Percentiles rank a stretch among this genome's conserved stretches.
These are phyloP conservation scores for Neurospora africana DNA, from an alignment of 495 filamentous ascomycete genomes.

Conservation along the genomic window DNA sequence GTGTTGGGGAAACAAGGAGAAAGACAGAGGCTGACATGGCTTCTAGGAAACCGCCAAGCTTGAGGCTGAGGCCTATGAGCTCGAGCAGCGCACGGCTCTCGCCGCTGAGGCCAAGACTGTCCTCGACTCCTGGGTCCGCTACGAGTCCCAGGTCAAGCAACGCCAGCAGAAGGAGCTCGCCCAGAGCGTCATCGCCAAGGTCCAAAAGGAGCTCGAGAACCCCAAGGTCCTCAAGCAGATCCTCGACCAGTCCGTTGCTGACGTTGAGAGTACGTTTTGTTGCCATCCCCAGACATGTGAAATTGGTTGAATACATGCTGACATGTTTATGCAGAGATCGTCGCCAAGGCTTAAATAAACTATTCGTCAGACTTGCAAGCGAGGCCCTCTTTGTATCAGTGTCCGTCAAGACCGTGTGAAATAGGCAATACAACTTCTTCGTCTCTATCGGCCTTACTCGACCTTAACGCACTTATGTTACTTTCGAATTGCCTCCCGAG, in stretches of 20 bases:
- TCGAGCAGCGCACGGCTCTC: conserved; percentile 87
- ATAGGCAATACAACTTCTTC: conserved; percentile 29
- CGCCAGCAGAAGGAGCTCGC: conserved; percentile 94
- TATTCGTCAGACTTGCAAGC: conserved; percentile 27
- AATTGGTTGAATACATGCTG: conserved; percentile 6
- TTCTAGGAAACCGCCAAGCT: conserved; percentile 87
- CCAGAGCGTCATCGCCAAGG: conserved; percentile 85
- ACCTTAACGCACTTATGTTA: neutral
- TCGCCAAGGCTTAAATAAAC: conserved; percentile 40
- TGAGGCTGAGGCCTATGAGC: conserved; percentile 90
- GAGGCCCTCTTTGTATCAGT: conserved; percentile 38
- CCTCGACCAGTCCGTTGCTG: conserved; percentile 83
- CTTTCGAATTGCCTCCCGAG: neutral
- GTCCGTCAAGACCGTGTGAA: conserved; percentile 36
- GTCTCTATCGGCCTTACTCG: conserved; percentile 1
- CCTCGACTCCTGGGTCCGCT: conserved; percentile 96
- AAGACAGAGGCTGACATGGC: conserved; percentile 6
- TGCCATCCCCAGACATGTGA: neutral
- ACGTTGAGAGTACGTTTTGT: conserved; percentile 82
- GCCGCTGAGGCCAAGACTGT: conserved; percentile 87
- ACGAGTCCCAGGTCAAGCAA: conserved; percentile 97
- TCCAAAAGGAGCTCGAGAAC: conserved; percentile 95
- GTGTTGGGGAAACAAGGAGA: neutral
- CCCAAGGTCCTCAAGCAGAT: conserved; percentile 92
- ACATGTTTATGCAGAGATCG: conserved; percentile 33